Conservation (phyloP, 2,329 filamentous ascomycete species). For the Penicillium concentricum region DNA sequence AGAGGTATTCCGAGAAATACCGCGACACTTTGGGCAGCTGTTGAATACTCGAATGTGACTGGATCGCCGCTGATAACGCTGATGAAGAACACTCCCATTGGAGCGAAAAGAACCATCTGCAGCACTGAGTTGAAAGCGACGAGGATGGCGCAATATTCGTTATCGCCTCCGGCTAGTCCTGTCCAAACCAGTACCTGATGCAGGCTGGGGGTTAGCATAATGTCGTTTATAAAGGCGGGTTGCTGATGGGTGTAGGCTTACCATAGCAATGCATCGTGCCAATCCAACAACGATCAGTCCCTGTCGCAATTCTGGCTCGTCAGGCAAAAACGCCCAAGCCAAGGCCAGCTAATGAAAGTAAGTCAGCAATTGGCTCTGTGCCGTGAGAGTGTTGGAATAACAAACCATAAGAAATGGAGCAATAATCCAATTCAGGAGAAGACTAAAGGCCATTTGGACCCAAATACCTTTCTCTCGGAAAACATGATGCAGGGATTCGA, state of each 20-base stretch:
- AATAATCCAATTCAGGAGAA: slow-evolving; percentile 80
- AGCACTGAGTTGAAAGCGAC: slow-evolving; percentile 73
- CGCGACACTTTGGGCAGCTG: slow-evolving; percentile 75
- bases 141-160: slow-evolving; percentile 78
- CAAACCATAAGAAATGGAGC: slow-evolving; percentile 78
- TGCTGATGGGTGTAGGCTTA: slow-evolving; percentile 32
- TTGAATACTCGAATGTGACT: slow-evolving; percentile 57
- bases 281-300: slow-evolving; percentile 81
- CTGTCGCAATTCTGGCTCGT: slow-evolving; percentile 52
- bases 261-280: slow-evolving; percentile 87
- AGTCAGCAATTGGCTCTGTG: background rate
- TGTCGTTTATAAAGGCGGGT: background rate
- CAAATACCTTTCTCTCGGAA: slow-evolving; percentile 64
- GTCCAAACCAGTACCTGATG: slow-evolving; percentile 70
- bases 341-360: slow-evolving; percentile 35
- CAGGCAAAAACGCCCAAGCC: slow-evolving; percentile 54
- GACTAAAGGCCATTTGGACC: slow-evolving; percentile 75
- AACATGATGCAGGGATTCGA: slow-evolving; percentile 69
- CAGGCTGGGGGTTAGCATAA: slow-evolving; percentile 1
- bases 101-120: slow-evolving; percentile 72
- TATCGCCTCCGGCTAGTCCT: slow-evolving; percentile 70
- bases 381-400: background rate
- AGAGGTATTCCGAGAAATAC: slow-evolving; percentile 85
- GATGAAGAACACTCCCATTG: slow-evolving; percentile 68
- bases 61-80: slow-evolving; percentile 60